These are phyloP conservation scores for Echinochloa phyllopogon DNA, from an alignment of 176 grass and related monocot genomes.

Conservation along the genomic window DNA sequence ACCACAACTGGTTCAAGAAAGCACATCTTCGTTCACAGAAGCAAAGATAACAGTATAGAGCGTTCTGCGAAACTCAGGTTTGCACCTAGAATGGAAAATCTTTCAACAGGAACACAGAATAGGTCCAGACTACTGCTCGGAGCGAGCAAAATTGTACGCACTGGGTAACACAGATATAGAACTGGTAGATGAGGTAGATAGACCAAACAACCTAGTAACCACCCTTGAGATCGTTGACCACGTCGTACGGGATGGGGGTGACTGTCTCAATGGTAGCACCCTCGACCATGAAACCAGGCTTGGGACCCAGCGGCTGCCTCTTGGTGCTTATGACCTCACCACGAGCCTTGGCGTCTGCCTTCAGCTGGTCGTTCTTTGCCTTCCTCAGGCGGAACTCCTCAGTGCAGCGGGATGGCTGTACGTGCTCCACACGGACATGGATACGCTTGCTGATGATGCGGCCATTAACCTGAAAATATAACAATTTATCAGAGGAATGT, in stretches of 20 bases:
- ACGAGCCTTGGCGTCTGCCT: conserved; percentile 51
- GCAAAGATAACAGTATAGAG: conserved; percentile 30
- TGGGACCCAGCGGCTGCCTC: conserved; percentile 67
- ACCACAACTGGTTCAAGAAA: background rate
- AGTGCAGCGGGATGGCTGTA: conserved; percentile 64
- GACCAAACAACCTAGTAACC: conserved; percentile 62
- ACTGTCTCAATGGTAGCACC: conserved; percentile 70
- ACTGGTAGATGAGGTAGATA: conserved; percentile 14
- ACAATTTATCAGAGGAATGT: background rate
- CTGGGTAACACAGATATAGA: conserved; percentile 35
- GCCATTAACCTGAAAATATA: conserved; percentile 50
- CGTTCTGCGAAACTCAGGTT: conserved; percentile 34
- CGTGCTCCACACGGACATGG: conserved; percentile 74
- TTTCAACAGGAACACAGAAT: conserved; percentile 49
- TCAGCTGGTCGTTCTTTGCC: conserved; percentile 61
- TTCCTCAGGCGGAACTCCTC: conserved; percentile 81
- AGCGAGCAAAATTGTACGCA: conserved; percentile 39
- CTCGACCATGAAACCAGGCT: conserved; percentile 80
- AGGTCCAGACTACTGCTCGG: conserved; percentile 52
- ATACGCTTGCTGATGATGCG: conserved; percentile 75
- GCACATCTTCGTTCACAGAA: conserved; percentile 28
- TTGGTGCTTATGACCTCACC: conserved; percentile 82
- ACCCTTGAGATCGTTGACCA: conserved; percentile 88
- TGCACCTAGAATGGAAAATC: conserved; percentile 8
- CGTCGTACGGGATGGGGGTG: conserved; percentile 78